phyloP scores from a whole-genome alignment of 208 protist species.

The Trypanosoma brucei region DNA sequence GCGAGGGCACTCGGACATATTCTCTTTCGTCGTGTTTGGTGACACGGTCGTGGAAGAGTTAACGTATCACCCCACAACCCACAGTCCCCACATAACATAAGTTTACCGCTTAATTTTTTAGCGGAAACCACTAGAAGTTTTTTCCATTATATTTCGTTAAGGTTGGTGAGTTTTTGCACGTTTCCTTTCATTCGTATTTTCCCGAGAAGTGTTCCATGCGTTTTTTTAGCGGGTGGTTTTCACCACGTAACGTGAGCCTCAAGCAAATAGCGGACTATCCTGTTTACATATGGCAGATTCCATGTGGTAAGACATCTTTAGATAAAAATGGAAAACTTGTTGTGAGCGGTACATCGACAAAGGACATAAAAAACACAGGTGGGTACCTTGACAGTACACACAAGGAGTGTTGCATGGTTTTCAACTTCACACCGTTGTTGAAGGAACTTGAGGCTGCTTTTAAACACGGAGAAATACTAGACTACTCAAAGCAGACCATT shows the following conservation, averaged over 20 bases:
- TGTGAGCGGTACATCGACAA: constrained; percentile 34
- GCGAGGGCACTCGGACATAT: too few species aligned
- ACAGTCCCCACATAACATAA: too few species aligned
- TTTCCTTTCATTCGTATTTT: neutral
- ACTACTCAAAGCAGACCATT: constrained; percentile 68
- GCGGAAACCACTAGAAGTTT: too few species aligned
- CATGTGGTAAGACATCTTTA: constrained; percentile 40
- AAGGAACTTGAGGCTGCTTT: constrained; percentile 62
- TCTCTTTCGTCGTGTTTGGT: too few species aligned
- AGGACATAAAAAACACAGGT: constrained; percentile 45
- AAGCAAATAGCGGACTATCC: constrained; percentile 56
- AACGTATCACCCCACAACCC: too few species aligned
- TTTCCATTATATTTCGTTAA: too few species aligned
- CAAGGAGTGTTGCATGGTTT: constrained; percentile 59
- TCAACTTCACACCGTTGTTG: constrained; percentile 80
- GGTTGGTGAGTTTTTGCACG: too few species aligned
- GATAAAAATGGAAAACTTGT: constrained; percentile 34
- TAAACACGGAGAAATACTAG: constrained; percentile 54
- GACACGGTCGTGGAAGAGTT: too few species aligned
- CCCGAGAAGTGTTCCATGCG: constrained; percentile 25
- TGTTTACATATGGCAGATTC: constrained; percentile 81
- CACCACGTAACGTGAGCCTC: constrained; percentile 22
- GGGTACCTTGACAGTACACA: constrained; percentile 41
- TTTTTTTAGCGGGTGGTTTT: constrained; percentile 37
- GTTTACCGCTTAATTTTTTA: too few species aligned